Evolutionary conservation across 202 grass and related monocot genomes (phyloP), one percentile per base, ranked within the genome.

Genomic region (Hordeum pubiflorum): DNA sequence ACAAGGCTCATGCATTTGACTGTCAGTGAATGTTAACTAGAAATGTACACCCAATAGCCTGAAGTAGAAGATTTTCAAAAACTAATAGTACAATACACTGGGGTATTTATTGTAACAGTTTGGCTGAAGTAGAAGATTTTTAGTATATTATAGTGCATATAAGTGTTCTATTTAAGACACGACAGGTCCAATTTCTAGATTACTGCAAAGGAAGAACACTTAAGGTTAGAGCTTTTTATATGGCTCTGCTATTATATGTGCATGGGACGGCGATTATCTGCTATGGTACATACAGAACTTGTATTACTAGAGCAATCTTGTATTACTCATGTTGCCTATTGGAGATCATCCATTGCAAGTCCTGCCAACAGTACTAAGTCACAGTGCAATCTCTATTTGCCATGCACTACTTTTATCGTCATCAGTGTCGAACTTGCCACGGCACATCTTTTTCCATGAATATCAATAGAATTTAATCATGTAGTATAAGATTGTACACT

Each of bases 71-170:
- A 52, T 68, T 59, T 83, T 40, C 37, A 74, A 63, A 56, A 86
- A 87, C 13, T 31, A 61, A 79, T 46, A 63, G 33, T 34, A 34
- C 33, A 34, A 34, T 15, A 36, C 27, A 60, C 26, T 29, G 27
- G 68, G 56, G 24, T 63, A 58, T 68, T 33, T 82, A 67, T 23
- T 83, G 36, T 32, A 64, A 87, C 12, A 33, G 22, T 82, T 72
- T 39, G 36, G 3, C 69, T 86, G 77, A 80, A 80, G 15, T 18
- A 18, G 58, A 64, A 58, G 17, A 5, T 2, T 58, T 21, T 73
- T 77, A 46, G 24, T 60, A 37, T 43, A 60, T 68, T 52, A 33
- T 12, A 58, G 33, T 57, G 62, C 24, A 32, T 81, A 58, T 57
- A 6, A 57, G 65, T 54, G 44, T 58, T 70, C 82, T 58, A 44